Evolutionary conservation across 2,329 filamentous ascomycete genomes (phyloP).

Genomic region (Ceratocystis variospora): DNA sequence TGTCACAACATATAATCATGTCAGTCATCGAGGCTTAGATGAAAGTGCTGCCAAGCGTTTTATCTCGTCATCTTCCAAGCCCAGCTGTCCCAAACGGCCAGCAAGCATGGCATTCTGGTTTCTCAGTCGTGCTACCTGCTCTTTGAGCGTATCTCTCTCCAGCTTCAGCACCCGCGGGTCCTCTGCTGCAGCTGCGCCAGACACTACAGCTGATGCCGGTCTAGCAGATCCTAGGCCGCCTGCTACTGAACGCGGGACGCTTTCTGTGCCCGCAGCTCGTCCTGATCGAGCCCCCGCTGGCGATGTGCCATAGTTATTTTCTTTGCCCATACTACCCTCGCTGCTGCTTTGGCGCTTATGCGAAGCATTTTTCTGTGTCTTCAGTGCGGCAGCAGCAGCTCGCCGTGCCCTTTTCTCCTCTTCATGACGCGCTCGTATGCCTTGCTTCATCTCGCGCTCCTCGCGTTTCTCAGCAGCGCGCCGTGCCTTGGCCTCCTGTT

Average conservation of each 20-base stretch:
- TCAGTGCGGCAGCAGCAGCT: slow-evolving; percentile 22
- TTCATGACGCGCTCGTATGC: slow-evolving; percentile 40
- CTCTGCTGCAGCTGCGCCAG: neutral
- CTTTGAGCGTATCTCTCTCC: slow-evolving; percentile 37
- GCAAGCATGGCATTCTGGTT: slow-evolving; percentile 46
- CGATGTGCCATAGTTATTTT: slow-evolving; percentile 4
- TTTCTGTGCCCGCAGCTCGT: neutral
- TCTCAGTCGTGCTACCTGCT: slow-evolving; percentile 44
- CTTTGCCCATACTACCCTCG: slow-evolving; percentile 20
- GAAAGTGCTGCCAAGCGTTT: neutral
- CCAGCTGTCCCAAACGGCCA: slow-evolving; percentile 37
- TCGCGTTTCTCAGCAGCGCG: slow-evolving; percentile 34
- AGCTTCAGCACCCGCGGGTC: neutral
- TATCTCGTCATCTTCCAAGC: slow-evolving; percentile 19
- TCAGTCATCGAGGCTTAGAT: neutral
- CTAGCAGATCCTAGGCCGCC: neutral
- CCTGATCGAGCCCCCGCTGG: neutral
- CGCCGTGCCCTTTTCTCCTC: slow-evolving; percentile 47
- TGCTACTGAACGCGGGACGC: neutral
- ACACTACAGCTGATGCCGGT: neutral
- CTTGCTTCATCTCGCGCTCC: slow-evolving; percentile 36
- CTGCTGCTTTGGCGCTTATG: slow-evolving; percentile 42
- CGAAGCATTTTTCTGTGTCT: slow-evolving; percentile 43
- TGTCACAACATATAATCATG: neutral
- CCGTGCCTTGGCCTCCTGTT: slow-evolving; percentile 36